Conservation (phyloP, 2,329 filamentous ascomycete genomes). For the Diaporthe ampelina region DNA sequence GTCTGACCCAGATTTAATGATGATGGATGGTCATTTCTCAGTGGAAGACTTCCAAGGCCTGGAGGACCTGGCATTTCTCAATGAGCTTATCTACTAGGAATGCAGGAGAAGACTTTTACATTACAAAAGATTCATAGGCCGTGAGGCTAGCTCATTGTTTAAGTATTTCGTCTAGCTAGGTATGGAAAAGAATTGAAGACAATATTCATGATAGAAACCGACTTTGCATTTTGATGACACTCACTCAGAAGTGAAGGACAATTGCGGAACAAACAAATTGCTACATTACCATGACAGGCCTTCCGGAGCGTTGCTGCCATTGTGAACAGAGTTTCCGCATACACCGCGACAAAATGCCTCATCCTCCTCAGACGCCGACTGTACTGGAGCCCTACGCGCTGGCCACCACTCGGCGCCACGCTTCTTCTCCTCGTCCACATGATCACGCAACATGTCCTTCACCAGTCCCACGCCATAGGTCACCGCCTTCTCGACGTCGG, state of each 20-base stretch:
- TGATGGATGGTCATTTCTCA: not conserved
- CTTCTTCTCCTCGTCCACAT: slow-evolving; percentile 19
- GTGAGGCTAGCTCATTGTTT: too few relatives aligned
- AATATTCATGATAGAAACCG: not conserved
- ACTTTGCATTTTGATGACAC: not conserved
- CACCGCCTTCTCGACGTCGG: slow-evolving; percentile 59
- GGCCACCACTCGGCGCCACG: slow-evolving; percentile 7
- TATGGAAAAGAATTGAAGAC: not conserved
- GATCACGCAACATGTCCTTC: not conserved
- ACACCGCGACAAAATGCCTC: slow-evolving; percentile 1
- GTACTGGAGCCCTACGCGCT: not conserved
- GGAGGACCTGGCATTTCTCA: not conserved
- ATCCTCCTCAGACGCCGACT: not conserved
- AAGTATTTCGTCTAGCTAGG: not conserved
- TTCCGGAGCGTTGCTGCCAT: not conserved
- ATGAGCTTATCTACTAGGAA: not conserved
- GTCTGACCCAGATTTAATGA: not conserved
- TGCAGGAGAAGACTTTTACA: not conserved
- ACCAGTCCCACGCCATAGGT: not conserved
- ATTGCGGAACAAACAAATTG: not conserved
- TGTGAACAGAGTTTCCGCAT: not conserved
- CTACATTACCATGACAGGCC: not conserved
- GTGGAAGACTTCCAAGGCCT: not conserved
- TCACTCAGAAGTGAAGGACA: not conserved
- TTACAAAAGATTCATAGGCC: too few relatives aligned